Percentiles rank a stretch among this genome's conserved stretches.
These are phyloP conservation scores for Colletotrichum lentis DNA, from an alignment of 2,329 filamentous ascomycete species.

Conservation along the genomic window DNA sequence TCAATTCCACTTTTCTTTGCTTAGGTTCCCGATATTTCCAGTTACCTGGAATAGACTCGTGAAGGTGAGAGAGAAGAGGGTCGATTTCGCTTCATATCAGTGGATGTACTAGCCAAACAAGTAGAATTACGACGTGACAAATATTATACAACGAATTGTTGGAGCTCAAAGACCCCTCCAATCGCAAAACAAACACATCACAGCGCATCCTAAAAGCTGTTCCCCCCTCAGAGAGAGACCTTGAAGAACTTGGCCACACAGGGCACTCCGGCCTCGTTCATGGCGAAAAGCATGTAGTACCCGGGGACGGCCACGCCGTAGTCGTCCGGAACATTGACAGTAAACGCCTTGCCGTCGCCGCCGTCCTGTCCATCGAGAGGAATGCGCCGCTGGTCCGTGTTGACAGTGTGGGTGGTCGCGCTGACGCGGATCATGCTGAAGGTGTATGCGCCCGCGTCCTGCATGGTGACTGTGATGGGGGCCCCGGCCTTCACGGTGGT, in stretches of 20 bases:
- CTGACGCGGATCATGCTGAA: slow-evolving; percentile 59
- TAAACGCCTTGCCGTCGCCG: slow-evolving; percentile 43
- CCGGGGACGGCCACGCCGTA: slow-evolving; percentile 60
- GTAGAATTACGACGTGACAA: no score
- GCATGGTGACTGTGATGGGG: slow-evolving; percentile 46
- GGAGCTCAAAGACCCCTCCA: no score
- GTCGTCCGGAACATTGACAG: slow-evolving; percentile 54
- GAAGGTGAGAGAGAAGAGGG: no score
- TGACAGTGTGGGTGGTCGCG: slow-evolving; percentile 62
- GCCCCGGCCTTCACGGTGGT: slow-evolving; percentile 37
- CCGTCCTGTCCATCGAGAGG: slow-evolving; percentile 48
- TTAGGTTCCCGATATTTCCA: no score
- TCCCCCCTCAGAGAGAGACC: slow-evolving; percentile 24
- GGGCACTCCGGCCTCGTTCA: slow-evolving; percentile 55
- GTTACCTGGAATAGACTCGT: no score
- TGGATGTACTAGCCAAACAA: no score
- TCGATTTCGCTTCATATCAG: no score
- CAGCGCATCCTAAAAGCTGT: not conserved
- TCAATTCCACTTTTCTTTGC: no score
- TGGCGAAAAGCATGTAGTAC: slow-evolving; percentile 62
- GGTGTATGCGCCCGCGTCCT: slow-evolving; percentile 42
- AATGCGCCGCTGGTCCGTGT: slow-evolving; percentile 65
- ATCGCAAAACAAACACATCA: no score
- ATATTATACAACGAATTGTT: no score
- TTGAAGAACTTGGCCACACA: slow-evolving; percentile 55